Base-by-base conservation (phyloP, 192 early-diverging fungal species). In the Rhizoclosmatium sp. region DNA sequence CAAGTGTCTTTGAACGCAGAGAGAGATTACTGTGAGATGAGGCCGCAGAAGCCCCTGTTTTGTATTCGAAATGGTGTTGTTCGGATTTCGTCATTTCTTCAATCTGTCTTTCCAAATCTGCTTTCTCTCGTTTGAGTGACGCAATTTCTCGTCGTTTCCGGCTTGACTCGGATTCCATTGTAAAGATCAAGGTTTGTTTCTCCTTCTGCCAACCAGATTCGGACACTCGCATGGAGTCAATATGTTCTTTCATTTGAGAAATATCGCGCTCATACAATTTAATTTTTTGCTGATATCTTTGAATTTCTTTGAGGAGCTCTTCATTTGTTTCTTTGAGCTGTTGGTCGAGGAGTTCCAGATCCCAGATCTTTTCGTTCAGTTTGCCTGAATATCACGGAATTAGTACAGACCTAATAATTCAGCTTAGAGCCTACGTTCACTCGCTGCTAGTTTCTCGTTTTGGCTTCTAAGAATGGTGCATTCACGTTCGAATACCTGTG, bases 361-460 rank as follows among this genome's bases (percentile, higher is more conserved):
- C 75, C 85, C 85, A 86, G 4, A 84, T 59, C 47, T 56, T 31
- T 67, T 86, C 85, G 41, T 86, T 82, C 46, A 82, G 65, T 62
- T 79, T 81, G 4, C 68, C 83, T 84, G 59, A 10, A 21, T 65
- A 42, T 56, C 16, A 16, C 16, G 5, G 0, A 31, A 31, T 31
- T 31, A 31, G 31, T 31, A 31, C 31, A 31, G 31, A 31, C 31
- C 31, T 31, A 31, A 31, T 31, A 31, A 31, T 31, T 31, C 31
- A 31, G 31, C 31, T 31, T 31, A 31, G 31, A 31, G 31, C 31
- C 71, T 46, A 83, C 81, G 14, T 46, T 64, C 74, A 47, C 31
- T 59, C 16, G 19, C 48, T 10, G 45, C 14, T 54, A 73, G 19
- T 45, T 75, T 78, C 44, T 84, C 71, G 54, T 75, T 64, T 59